These are phyloP conservation scores for Macaranga tanarius DNA, from an alignment of 441 rosid genomes.

Conservation along the genomic window DNA sequence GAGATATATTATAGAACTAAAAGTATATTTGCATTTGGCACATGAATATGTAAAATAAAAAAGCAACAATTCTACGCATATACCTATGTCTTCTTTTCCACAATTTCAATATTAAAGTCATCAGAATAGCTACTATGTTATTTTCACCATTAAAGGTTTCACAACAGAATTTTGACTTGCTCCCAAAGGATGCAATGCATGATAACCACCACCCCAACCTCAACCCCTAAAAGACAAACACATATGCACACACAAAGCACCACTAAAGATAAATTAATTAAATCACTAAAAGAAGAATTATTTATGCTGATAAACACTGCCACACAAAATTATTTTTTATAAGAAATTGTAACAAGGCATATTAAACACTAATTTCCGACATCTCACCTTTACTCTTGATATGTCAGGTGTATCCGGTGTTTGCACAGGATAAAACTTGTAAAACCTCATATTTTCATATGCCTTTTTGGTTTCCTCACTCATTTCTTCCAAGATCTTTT, in stretches of 20 bases:
- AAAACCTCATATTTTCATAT: constrained; percentile 61
- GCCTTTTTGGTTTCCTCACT: constrained; percentile 64
- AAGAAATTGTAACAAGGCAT: background rate
- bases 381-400: constrained; percentile 56
- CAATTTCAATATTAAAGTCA: background rate
- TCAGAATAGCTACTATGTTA: background rate
- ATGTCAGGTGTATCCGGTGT: constrained; percentile 74
- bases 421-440: constrained; percentile 82
- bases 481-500: constrained; percentile 60
- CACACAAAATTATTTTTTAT: background rate
- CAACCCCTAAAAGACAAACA: no score
- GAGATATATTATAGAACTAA: background rate
- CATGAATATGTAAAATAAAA: background rate
- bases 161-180: no score
- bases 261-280: no score
- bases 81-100: background rate
- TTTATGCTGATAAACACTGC: background rate
- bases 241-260: no score
- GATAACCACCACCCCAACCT: background rate
- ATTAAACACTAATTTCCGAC: background rate
- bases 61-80: background rate
- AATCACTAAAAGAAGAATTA: no score
- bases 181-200: no score
- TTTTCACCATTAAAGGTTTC: no score
- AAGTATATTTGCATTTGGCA: background rate